A percentile compares a stretch with the other conserved stretches of the same genome.
Conservation (phyloP, 2,329 filamentous ascomycete genomes). For the Penicillium sclerotiorum region DNA sequence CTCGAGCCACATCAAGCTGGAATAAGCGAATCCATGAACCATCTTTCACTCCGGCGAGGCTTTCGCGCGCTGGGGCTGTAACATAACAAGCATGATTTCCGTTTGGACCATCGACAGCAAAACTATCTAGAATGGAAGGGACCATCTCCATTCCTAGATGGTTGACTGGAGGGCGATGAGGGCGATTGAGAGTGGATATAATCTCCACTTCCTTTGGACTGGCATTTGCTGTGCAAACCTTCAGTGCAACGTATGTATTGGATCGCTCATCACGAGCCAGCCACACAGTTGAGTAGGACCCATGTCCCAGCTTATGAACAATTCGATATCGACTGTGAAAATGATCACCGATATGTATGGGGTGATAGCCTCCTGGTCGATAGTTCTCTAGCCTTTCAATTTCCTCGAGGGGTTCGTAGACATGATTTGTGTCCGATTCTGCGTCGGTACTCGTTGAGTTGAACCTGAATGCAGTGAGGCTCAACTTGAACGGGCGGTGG, state of each 20-base stretch:
- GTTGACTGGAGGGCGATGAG: neutral
- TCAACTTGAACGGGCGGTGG: too few relatives aligned
- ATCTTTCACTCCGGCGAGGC: conserved; percentile 17
- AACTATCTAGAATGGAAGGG: conserved; percentile 5
- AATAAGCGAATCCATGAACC: conserved; percentile 19
- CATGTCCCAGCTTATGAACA: conserved; percentile 44
- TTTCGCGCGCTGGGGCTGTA: conserved; percentile 6
- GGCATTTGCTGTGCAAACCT: conserved; percentile 11
- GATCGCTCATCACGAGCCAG: conserved; percentile 26
- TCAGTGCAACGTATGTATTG: conserved; percentile 14
- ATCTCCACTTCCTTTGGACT: conserved; percentile 14
- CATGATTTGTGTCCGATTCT: too few relatives aligned
- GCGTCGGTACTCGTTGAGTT: too few relatives aligned
- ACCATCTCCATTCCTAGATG: conserved; percentile 9
- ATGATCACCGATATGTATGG: conserved; percentile 30
- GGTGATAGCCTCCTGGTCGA: conserved; percentile 30
- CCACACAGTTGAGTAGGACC: conserved; percentile 39
- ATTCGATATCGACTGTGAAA: conserved; percentile 38
- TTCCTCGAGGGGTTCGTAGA: neutral
- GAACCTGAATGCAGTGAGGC: too few relatives aligned
- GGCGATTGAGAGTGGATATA: conserved; percentile 4
- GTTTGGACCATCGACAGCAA: conserved; percentile 12
- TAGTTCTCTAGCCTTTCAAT: conserved; percentile 25
- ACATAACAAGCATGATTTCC: conserved; percentile 12
- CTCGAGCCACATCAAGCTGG: conserved; percentile 16